These are phyloP conservation scores for Calonectria fujianensis DNA, from an alignment of 2,329 filamentous ascomycete species.

Conservation along the genomic window DNA sequence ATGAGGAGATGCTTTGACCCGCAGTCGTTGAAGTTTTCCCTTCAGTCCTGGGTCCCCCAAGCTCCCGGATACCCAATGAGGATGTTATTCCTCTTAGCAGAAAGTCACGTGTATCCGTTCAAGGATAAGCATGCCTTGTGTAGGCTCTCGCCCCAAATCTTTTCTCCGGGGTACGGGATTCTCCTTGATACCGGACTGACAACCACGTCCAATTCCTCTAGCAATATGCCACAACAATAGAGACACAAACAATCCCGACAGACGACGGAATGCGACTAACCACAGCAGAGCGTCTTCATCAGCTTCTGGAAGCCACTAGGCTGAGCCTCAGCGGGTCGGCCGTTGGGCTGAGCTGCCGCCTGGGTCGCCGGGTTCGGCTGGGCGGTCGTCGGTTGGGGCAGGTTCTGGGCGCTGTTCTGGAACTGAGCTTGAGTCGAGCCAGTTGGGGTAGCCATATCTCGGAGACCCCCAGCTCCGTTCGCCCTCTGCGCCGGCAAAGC, in stretches of 20 bases:
- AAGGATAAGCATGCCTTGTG: constrained; percentile 21
- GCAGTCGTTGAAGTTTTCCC: constrained; percentile 29
- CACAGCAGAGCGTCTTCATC: constrained; percentile 94
- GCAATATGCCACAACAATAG: constrained; percentile 55
- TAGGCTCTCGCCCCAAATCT: constrained; percentile 10
- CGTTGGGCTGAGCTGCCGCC: constrained; percentile 71
- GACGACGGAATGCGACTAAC: constrained; percentile 67
- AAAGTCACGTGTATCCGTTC: constrained; percentile 27
- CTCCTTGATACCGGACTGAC: constrained; percentile 32
- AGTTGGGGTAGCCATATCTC: constrained; percentile 88
- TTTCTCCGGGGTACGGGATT: constrained; percentile 26
- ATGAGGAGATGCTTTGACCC: constrained; percentile 29
- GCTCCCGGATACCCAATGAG: constrained; percentile 31
- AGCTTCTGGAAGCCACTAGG: constrained; percentile 92
- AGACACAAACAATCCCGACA: constrained; percentile 57
- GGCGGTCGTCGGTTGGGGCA: constrained; percentile 80
- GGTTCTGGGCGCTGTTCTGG: constrained; percentile 94
- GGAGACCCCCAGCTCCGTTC: constrained; percentile 82
- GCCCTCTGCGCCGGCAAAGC: constrained; percentile 84
- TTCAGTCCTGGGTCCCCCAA: constrained; percentile 31
- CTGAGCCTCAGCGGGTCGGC: constrained; percentile 80
- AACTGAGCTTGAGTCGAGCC: constrained; percentile 97
- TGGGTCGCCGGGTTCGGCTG: constrained; percentile 75
- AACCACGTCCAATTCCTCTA: constrained; percentile 47
- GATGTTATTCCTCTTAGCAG: constrained; percentile 22